phyloP scores from a whole-genome alignment of 768 basidiomycete genomes.

The Serendipita vermifera region DNA sequence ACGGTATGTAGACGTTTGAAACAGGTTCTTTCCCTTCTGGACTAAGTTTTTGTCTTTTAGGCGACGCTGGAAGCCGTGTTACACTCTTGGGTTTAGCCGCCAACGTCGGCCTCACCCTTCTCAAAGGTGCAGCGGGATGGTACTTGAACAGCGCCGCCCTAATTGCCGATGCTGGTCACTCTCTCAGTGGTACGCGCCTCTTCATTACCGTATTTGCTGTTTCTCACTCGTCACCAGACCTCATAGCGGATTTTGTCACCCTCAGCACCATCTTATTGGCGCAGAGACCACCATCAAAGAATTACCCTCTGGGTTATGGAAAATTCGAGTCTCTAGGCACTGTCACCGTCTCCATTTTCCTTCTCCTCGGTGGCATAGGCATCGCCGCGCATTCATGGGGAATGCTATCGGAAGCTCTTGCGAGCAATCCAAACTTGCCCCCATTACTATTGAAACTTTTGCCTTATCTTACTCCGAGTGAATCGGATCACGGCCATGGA shows the following conservation, averaged over 20 bases:
- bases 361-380: slow-evolving; percentile 71
- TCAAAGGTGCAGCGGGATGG: slow-evolving; percentile 83
- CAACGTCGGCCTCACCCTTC: slow-evolving; percentile 67
- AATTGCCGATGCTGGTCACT: slow-evolving; percentile 90
- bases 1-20: slow-evolving; percentile 33
- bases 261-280: slow-evolving; percentile 81
- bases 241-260: slow-evolving; percentile 84
- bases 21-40: neutral
- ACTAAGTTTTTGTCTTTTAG: slow-evolving; percentile 26
- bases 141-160: slow-evolving; percentile 77
- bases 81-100: slow-evolving; percentile 73
- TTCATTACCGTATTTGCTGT: slow-evolving; percentile 10
- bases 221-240: slow-evolving; percentile 40
- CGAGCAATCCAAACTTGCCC: slow-evolving; percentile 38
- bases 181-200: slow-evolving; percentile 54
- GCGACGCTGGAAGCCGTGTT: slow-evolving; percentile 69
- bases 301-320: slow-evolving; percentile 68
- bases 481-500: slow-evolving; percentile 29
- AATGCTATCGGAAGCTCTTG: slow-evolving; percentile 62
- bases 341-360: slow-evolving; percentile 72
- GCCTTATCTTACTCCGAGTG: neutral
- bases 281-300: slow-evolving; percentile 60
- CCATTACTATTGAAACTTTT: slow-evolving; percentile 19
- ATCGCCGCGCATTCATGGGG: slow-evolving; percentile 52
- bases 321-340: slow-evolving; percentile 96